phyloP scores from a whole-genome alignment of 305 asterid species.

The Rubia peregrina region DNA sequence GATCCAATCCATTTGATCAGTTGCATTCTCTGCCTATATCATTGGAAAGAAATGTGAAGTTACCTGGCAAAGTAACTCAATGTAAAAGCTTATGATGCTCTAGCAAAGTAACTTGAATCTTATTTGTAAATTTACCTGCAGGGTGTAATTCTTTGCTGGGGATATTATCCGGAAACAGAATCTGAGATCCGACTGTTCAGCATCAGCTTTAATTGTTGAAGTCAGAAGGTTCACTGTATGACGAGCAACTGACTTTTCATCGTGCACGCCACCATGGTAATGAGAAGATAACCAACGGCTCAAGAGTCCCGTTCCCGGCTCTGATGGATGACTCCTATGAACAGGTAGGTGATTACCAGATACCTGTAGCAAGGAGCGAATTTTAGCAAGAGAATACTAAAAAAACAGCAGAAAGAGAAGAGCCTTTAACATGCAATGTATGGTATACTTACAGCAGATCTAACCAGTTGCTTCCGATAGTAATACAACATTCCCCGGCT shows the following conservation, averaged over 20 bases:
- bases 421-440: constrained; percentile 74
- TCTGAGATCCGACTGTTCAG: constrained; percentile 98
- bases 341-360: constrained; percentile 72
- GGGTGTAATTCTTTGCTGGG: constrained; percentile 92
- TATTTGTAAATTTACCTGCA: constrained; percentile 48
- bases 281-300: constrained; percentile 99
- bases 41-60: constrained; percentile 10
- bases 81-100: background rate
- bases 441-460: constrained; percentile 89
- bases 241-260: constrained; percentile 98
- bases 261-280: constrained; percentile 96
- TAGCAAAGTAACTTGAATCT: background rate
- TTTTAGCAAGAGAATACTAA: background rate
- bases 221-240: constrained; percentile 97
- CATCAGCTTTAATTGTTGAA: constrained; percentile 96
- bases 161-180: constrained; percentile 98
- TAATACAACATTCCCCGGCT: constrained; percentile 99
- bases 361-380: constrained; percentile 44
- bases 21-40: constrained; percentile 94
- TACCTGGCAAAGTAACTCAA: background rate
- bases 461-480: constrained; percentile 93
- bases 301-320: constrained; percentile 90
- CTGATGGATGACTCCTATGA: constrained; percentile 86
- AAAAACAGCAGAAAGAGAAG: constrained; percentile 48
- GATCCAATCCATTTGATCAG: constrained; percentile 99